Evolutionary conservation across 1,284 basidiomycete genomes (phyloP), one percentile per base, ranked within the genome.

Genomic region (Ceratobasidium sp.): DNA sequence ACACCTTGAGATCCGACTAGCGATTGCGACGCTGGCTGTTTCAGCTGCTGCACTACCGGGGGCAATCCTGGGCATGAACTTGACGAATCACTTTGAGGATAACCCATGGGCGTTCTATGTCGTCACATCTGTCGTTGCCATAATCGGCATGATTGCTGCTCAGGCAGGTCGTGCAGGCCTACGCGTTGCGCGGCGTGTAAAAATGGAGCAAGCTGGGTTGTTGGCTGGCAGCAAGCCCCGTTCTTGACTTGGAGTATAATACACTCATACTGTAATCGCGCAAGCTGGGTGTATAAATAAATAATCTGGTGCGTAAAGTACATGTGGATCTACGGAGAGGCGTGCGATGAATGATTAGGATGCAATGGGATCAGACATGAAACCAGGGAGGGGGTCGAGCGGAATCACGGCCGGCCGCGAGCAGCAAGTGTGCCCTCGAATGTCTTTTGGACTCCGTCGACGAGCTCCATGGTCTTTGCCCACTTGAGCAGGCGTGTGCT

Each of bases 1-100:
- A n/a, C 73, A 73, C 33, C 66, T 73, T 7, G 73, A 73, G 60
- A 73, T 73, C 53, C 73, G 73, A 9, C 59, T 73, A 3, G 73
- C 66, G 38, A 71, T 73, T 23, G 58, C 73, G 4, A 73, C 48
- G 49, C 51, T 73, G 40, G 73, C 73, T 9, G 61, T 73, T 42
- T 64, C 66, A 40, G 66, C 73, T 25, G 73, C 66, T 18, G 73
- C 66, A 14, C 60, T 73, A 48, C 60, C 71, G n/a, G 72, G 74
- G 16, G 74, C 74, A 30, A 60, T 75, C 3, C 70, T 76, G 25
- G 75, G 75, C 12, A 76, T 76, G 75, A 76, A 76, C 51, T 63
- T 76, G 14, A 56, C 70, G 46, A 72, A 49, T n/a, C 74, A 74
- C 18, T 63, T 60, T 21, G 75, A 76, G 60, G 74, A 73, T 14